A percentile compares a stretch with the other conserved stretches of the same genome.
phyloP scores from a whole-genome alignment of 768 basidiomycete species.

The Suillus hirtellus region DNA sequence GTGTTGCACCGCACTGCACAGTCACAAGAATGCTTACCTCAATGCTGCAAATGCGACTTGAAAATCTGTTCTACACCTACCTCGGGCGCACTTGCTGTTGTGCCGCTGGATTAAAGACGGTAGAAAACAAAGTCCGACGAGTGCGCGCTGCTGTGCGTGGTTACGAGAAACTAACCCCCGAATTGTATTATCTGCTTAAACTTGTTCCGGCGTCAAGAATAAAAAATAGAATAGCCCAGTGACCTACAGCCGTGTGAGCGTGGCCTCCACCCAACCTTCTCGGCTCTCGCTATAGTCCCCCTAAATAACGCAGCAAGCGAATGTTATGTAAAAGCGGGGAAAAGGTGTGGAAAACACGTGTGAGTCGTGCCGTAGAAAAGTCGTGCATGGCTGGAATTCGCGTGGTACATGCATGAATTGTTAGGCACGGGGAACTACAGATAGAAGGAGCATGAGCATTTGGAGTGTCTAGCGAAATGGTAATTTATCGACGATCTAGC shows the following conservation, averaged over 20 bases:
- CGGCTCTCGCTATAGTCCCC: not conserved
- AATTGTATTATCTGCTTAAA: not conserved
- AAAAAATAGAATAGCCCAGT: not conserved
- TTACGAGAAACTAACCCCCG: not conserved
- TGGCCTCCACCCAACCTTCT: not conserved
- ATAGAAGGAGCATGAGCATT: constrained; percentile 42
- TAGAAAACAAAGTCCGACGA: not conserved
- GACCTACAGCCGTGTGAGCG: not conserved
- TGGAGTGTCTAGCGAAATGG: constrained; percentile 76
- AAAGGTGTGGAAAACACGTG: not conserved
- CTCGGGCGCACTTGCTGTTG: not conserved
- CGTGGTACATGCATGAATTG: constrained; percentile 12
- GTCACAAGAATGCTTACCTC: not conserved
- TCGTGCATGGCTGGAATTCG: constrained; percentile 15
- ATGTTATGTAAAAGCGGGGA: not conserved
- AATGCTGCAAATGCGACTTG: not conserved
- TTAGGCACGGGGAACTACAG: not conserved
- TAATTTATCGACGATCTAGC: constrained; percentile 80
- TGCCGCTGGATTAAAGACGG: not conserved
- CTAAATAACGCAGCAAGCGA: not conserved
- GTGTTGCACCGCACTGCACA: not conserved
- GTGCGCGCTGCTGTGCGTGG: not conserved
- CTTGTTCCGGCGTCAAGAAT: not conserved
- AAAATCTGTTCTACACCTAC: not conserved
- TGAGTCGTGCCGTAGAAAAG: constrained; percentile 21